Base-by-base conservation (phyloP, 2,329 filamentous ascomycete species). In the Emmonsiellopsis sp. region DNA sequence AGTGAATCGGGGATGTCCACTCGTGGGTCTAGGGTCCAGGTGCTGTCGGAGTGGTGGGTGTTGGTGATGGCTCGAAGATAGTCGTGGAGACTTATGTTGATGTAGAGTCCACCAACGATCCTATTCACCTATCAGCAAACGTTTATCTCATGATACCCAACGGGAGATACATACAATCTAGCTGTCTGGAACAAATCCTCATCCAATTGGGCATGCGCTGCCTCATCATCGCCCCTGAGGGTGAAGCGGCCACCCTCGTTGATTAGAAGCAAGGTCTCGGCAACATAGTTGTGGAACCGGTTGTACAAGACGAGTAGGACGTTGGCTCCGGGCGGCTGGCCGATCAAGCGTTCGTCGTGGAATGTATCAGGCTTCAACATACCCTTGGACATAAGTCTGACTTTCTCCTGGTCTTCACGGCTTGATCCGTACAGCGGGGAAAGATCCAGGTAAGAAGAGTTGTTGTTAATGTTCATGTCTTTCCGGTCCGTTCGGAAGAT, bases 371-470 rank as follows among this genome's bases (percentile, higher is more conserved):
- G 65, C 54, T 73, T 71, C 2, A 74, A 61, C 2, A 67, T 51
- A 5, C 71, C 72, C 2, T 64, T 54, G 40, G 65, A 64, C 52
- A 65, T 65, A 31, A 63, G 65, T 2, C 71, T 64, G n/a, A 70
- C 61, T 37, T 57, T 61, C 1, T 57, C 48, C 34, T 73, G 70
- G 53, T 66, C 63, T 15, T 66, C 62, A 1, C 55, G 31, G 5
- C 55, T 68, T 40, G 57, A 66, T 1, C 73, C 74, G 54, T 76
- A 76, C 0, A 76, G 58, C 0, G 73, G 73, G 2, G 71, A 64
- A 1, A 77, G 60, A 52, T 77, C 74, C 4, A 76, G 63, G 54
- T 76, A 77, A 0, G 74, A 77, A 0, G 73, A 75, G 0, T 61
- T 70, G 15, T 70, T 67, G 48, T 49, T 60, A 57, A 57, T 67